A percentile compares a stretch with the other conserved stretches of the same genome.
These are phyloP conservation scores for Fremontodendron californicum DNA, from an alignment of 345 rosid genomes.

Conservation along the genomic window DNA sequence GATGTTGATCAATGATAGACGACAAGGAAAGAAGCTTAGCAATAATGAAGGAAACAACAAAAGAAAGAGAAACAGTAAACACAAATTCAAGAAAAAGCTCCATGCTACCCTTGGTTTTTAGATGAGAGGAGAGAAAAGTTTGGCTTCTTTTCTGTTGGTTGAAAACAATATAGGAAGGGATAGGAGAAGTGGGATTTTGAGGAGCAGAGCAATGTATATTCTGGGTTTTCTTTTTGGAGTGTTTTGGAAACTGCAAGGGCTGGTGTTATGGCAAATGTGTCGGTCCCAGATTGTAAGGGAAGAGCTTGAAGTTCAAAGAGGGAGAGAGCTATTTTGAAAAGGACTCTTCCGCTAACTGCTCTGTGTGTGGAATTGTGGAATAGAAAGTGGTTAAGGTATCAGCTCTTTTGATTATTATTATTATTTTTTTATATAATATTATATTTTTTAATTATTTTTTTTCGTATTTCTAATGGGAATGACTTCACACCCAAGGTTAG, in stretches of 20 bases:
- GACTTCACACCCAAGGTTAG: too few relatives aligned
- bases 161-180: neutral
- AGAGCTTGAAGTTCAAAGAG: neutral
- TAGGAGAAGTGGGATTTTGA: slow-evolving; percentile 11
- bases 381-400: neutral
- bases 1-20: neutral
- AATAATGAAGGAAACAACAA: slow-evolving; percentile 21
- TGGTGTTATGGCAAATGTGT: neutral
- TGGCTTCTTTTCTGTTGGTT: neutral
- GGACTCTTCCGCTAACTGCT: slow-evolving; percentile 19
- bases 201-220: slow-evolving; percentile 21
- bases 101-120: slow-evolving; percentile 20
- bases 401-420: too few relatives aligned
- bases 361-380: neutral
- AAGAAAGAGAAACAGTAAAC: slow-evolving; percentile 17
- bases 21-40: slow-evolving; percentile 21
- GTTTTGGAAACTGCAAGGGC: neutral
- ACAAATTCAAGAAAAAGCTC: slow-evolving; percentile 23
- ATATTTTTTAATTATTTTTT: too few relatives aligned
- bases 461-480: too few relatives aligned
- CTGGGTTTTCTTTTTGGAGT: neutral
- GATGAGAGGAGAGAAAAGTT: neutral
- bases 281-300: slow-evolving; percentile 12
- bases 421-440: too few relatives aligned
- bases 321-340: slow-evolving; percentile 11